phyloP scores from a whole-genome alignment of 371 early-diverging fungal genomes.

The Actinomucor elegans region DNA sequence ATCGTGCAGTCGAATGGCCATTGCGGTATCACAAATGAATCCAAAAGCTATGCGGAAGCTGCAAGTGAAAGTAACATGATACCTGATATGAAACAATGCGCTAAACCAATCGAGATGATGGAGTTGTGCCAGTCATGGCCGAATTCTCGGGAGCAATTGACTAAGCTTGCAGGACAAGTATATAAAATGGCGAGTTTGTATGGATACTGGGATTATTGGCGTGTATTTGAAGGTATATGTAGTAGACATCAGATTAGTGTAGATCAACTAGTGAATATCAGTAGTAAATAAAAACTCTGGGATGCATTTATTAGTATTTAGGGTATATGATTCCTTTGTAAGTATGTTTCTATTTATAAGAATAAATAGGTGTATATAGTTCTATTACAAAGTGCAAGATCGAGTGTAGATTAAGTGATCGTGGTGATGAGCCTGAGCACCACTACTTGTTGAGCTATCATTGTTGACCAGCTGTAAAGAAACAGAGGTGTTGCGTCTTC shows the following conservation, averaged over 20 bases:
- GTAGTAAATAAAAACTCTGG: background rate
- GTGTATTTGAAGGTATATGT: slow-evolving; percentile 42
- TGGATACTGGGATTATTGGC: slow-evolving; percentile 48
- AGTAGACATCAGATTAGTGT: slow-evolving; percentile 31
- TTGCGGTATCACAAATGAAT: background rate
- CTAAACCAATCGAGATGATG: slow-evolving; percentile 28
- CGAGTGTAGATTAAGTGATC: slow-evolving; percentile 22
- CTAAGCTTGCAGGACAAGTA: slow-evolving; percentile 19
- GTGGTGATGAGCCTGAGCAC: background rate
- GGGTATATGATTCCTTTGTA: too few species aligned
- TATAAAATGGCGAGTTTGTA: slow-evolving; percentile 33
- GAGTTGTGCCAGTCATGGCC: slow-evolving; percentile 31
- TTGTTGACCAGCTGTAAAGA: slow-evolving; percentile 8
- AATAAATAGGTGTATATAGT: background rate
- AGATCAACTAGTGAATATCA: slow-evolving; percentile 17
- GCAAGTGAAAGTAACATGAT: slow-evolving; percentile 1
- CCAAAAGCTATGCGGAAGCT: background rate
- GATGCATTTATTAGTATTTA: too few species aligned
- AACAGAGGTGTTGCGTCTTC: slow-evolving; percentile 24
- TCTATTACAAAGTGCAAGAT: slow-evolving; percentile 18
- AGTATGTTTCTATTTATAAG: background rate
- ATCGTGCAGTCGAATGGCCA: slow-evolving; percentile 3
- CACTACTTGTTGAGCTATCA: background rate
- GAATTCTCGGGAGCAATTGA: slow-evolving; percentile 15
- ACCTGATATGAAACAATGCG: background rate